A percentile compares a stretch with the other conserved stretches of the same genome.
These are phyloP conservation scores for Trypanosoma avium DNA, from an alignment of 208 protist genomes.

Conservation along the genomic window DNA sequence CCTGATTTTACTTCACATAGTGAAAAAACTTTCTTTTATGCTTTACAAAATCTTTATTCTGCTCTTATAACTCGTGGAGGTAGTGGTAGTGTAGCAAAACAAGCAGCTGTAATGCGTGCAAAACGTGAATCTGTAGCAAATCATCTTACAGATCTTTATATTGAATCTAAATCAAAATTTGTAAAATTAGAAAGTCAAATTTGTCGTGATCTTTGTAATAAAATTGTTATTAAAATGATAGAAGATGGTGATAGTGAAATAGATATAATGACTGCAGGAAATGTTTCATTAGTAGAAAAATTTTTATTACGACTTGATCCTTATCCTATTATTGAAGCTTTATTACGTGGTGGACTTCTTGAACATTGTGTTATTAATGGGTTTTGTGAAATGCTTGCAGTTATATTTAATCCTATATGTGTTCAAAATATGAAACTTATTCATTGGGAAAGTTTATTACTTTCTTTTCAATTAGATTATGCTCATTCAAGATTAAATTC, in stretches of 20 bases:
- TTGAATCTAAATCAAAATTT: not conserved
- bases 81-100: not conserved
- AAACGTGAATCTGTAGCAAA: not conserved
- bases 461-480: not conserved
- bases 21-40: not conserved
- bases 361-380: slow-evolving; percentile 12
- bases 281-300: slow-evolving; percentile 1
- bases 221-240: not conserved
- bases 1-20: not conserved
- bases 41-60: slow-evolving; percentile 3
- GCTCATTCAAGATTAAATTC: not conserved
- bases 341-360: slow-evolving; percentile 8
- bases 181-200: not conserved
- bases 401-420: slow-evolving; percentile 1
- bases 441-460: slow-evolving; percentile 12
- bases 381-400: not conserved
- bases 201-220: slow-evolving; percentile 9
- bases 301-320: slow-evolving; percentile 1
- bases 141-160: not conserved
- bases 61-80: not conserved
- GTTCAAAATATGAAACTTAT: not conserved
- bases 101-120: not conserved
- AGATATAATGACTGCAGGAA: not conserved
- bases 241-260: not conserved
- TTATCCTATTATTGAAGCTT: not conserved